These are phyloP conservation scores for Podospora bellae-mahoneyi DNA, from an alignment of 495 filamentous ascomycete species.

Conservation along the genomic window DNA sequence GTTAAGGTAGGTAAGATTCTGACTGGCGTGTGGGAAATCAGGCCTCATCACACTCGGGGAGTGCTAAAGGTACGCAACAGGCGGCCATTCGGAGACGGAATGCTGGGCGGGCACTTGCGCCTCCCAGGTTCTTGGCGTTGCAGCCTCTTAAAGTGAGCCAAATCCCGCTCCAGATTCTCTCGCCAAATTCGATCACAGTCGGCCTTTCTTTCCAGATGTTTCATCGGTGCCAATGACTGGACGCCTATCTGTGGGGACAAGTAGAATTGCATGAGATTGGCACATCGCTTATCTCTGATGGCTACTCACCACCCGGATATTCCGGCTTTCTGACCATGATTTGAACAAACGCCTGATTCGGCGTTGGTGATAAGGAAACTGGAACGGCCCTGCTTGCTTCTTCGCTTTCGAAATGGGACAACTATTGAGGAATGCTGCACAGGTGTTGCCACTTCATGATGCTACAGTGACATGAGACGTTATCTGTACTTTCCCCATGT, in stretches of 20 bases:
- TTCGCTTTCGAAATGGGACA: too few species aligned
- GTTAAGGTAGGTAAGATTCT: not conserved
- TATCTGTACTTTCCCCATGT: too few species aligned
- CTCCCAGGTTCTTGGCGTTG: not conserved
- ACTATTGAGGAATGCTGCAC: too few species aligned
- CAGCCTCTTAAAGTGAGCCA: not conserved
- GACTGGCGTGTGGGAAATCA: not conserved
- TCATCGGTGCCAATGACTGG: not conserved
- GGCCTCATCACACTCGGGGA: not conserved
- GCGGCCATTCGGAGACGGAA: not conserved
- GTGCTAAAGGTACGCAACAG: not conserved
- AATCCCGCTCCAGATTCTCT: not conserved
- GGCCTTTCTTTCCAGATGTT: not conserved
- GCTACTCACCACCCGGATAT: not conserved
- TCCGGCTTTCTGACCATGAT: too few species aligned
- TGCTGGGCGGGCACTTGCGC: not conserved
- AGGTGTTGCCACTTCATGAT: too few species aligned
- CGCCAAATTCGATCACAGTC: not conserved
- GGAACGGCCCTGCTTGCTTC: too few species aligned
- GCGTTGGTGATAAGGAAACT: not conserved
- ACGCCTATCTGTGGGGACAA: not conserved
- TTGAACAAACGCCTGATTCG: not conserved
- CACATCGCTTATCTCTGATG: not conserved
- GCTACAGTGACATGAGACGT: too few species aligned
- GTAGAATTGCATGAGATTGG: not conserved